A percentile compares a stretch with the other conserved stretches of the same genome.
These are phyloP conservation scores for Colletotrichum melonis DNA, from an alignment of 2,329 filamentous ascomycete genomes.

Conservation along the genomic window DNA sequence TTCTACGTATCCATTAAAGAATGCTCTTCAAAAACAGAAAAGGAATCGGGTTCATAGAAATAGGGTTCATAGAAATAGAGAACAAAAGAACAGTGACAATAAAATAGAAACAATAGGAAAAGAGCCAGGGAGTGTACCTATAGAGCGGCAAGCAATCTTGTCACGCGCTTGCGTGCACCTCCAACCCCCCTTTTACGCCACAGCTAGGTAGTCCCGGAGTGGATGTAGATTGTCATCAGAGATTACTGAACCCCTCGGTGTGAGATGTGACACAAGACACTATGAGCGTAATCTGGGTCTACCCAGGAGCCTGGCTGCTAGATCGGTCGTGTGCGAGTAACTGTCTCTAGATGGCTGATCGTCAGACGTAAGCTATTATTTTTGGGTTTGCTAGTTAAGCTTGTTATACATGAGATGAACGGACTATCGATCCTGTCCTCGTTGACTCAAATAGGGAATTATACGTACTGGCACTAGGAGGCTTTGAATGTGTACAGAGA, in stretches of 20 bases:
- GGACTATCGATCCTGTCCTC: not conserved
- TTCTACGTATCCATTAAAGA: too few relatives aligned
- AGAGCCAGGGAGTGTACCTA: too few relatives aligned
- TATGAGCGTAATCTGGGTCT: constrained; percentile 5
- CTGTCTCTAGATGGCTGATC: not conserved
- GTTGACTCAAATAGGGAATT: not conserved
- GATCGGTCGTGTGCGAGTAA: not conserved
- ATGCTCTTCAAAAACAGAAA: too few relatives aligned
- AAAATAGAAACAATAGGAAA: too few relatives aligned
- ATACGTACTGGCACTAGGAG: not conserved
- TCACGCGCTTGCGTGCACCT: not conserved
- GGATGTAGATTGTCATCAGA: not conserved
- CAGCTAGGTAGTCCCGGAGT: not conserved
- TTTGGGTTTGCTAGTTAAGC: not conserved
- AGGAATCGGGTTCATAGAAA: too few relatives aligned
- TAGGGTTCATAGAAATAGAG: too few relatives aligned
- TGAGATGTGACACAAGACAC: constrained; percentile 4
- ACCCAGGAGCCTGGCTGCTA: constrained; percentile 5
- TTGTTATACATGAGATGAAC: not conserved
- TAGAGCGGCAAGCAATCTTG: too few relatives aligned
- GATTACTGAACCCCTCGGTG: not conserved
- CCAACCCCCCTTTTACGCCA: not conserved
- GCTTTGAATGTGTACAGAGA: not conserved
- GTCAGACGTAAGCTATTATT: not conserved
- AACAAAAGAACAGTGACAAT: too few relatives aligned